Conservation (phyloP, 805 yeast species). For the Teunomyces panamensis region DNA sequence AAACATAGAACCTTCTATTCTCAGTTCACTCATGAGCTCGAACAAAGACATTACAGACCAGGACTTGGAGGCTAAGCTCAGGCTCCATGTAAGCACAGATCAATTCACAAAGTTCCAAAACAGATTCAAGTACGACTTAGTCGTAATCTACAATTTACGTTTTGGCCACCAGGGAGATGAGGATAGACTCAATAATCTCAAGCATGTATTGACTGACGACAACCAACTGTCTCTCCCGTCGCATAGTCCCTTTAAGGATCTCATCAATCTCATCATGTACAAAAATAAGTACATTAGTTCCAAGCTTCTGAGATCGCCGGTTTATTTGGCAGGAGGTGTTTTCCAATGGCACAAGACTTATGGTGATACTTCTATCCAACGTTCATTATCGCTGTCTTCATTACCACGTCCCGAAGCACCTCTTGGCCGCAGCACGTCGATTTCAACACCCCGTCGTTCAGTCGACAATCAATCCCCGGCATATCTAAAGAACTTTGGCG, state of each 20-base stretch:
- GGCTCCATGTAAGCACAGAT: slow-evolving; percentile 51
- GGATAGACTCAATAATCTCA: slow-evolving; percentile 34
- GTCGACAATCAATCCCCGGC: slow-evolving; percentile 12
- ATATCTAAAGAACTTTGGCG: slow-evolving; percentile 30
- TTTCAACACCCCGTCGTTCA: background rate
- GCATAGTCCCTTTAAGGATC: slow-evolving; percentile 54
- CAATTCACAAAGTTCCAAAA: slow-evolving; percentile 54
- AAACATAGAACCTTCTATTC: slow-evolving; percentile 65
- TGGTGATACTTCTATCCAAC: slow-evolving; percentile 21
- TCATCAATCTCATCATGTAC: slow-evolving; percentile 37
- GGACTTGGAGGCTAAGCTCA: slow-evolving; percentile 65
- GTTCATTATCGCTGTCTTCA: background rate
- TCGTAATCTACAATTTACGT: slow-evolving; percentile 61
- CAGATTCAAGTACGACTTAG: slow-evolving; percentile 55
- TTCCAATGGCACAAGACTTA: slow-evolving; percentile 27
- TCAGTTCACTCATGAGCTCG: slow-evolving; percentile 23
- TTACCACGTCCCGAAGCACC: slow-evolving; percentile 1
- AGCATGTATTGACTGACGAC: slow-evolving; percentile 31
- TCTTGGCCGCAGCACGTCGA: background rate
- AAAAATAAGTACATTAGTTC: slow-evolving; percentile 33
- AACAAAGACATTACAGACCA: slow-evolving; percentile 46
- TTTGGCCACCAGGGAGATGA: slow-evolving; percentile 27
- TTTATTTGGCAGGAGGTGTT: slow-evolving; percentile 38
- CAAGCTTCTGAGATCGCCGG: slow-evolving; percentile 28
- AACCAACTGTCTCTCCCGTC: slow-evolving; percentile 39